A percentile compares a stretch with the other conserved stretches of the same genome.
Conservation (phyloP, 148 eudicot species). For the Chenopodium album region DNA sequence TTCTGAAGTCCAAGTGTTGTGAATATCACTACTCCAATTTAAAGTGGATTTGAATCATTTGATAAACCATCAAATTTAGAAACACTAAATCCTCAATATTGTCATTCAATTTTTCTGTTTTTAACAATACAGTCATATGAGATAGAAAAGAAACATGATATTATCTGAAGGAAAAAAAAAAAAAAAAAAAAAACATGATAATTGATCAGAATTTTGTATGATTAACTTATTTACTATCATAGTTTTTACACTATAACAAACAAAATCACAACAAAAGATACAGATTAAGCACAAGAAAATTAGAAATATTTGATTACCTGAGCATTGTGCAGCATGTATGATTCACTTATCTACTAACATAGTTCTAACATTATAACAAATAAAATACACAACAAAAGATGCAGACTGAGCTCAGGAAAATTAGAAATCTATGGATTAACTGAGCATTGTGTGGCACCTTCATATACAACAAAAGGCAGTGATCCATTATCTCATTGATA, state of each 20-base stretch:
- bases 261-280: too few species aligned
- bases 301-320: constrained; percentile 14
- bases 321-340: constrained; percentile 2
- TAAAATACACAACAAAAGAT: too few species aligned
- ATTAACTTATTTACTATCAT: too few species aligned
- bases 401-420: not conserved
- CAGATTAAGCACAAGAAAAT: not conserved
- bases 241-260: not conserved
- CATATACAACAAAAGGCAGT: constrained; percentile 2
- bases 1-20: not conserved
- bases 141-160: too few species aligned
- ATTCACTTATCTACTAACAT: too few species aligned
- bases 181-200: too few species aligned
- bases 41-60: not conserved
- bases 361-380: not conserved
- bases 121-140: too few species aligned
- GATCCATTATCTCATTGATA: too few species aligned
- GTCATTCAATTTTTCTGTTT: too few species aligned
- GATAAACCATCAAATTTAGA: not conserved
- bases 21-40: not conserved
- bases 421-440: constrained; percentile 15
- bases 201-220: too few species aligned
- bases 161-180: too few species aligned
- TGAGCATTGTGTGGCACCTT: constrained; percentile 15
- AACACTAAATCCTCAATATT: not conserved